Percentiles rank a stretch among this genome's conserved stretches.
These are phyloP conservation scores for Quercus tomentella DNA, from an alignment of 331 rosid species.

Conservation along the genomic window DNA sequence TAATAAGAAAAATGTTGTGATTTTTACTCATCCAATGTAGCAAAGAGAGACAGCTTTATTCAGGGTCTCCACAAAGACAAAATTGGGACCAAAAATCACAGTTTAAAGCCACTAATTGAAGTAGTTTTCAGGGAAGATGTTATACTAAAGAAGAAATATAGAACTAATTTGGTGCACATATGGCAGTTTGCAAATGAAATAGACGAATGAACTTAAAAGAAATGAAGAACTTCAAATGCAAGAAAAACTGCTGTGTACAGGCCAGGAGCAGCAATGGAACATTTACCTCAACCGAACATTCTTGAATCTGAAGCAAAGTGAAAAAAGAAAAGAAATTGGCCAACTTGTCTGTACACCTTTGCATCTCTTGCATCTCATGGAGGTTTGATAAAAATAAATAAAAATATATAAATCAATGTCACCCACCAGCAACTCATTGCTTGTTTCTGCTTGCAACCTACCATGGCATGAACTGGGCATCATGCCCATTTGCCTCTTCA, in stretches of 20 bases:
- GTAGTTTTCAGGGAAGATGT: not conserved
- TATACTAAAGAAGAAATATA: slow-evolving; percentile 12
- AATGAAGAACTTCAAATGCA: slow-evolving; percentile 15
- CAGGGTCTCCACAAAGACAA: not conserved
- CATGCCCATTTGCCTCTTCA: slow-evolving; percentile 44
- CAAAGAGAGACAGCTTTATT: not conserved
- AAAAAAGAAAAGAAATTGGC: slow-evolving; percentile 13
- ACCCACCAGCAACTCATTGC: slow-evolving; percentile 20
- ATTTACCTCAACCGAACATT: slow-evolving; percentile 28
- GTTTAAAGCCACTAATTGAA: not conserved
- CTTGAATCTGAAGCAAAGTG: slow-evolving; percentile 15
- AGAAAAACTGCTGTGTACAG: slow-evolving; percentile 14
- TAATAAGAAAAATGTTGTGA: not conserved
- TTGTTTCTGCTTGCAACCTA: slow-evolving; percentile 25
- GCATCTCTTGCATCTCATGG: slow-evolving; percentile 27
- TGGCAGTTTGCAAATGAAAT: not conserved
- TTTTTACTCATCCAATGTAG: not conserved
- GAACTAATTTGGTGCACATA: not conserved
- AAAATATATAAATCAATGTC: slow-evolving; percentile 12
- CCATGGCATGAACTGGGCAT: slow-evolving; percentile 31
- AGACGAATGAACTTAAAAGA: slow-evolving; percentile 1
- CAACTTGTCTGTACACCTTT: slow-evolving; percentile 44
- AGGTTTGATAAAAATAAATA: slow-evolving; percentile 12
- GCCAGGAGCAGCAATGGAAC: slow-evolving; percentile 31
- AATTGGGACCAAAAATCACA: not conserved